phyloP scores from a whole-genome alignment of 768 basidiomycete species.

The Tylopilus cervinicoccineus region DNA sequence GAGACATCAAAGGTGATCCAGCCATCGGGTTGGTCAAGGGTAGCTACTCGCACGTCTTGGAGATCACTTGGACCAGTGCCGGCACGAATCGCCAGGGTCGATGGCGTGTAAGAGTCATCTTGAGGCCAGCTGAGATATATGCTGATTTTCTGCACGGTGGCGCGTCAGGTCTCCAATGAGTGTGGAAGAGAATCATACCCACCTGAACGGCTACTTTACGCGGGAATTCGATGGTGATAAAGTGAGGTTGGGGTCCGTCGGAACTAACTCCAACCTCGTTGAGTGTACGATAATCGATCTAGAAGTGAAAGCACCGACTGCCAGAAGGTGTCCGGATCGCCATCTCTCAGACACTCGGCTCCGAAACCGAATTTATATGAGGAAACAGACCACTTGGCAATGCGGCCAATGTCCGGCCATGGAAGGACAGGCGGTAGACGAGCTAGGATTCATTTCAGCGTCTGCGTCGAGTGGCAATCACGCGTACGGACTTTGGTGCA shows the following conservation, averaged over 20 bases:
- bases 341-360: constrained; percentile 85
- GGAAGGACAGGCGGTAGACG: constrained; percentile 50
- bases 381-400: constrained; percentile 95
- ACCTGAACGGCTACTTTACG: constrained; percentile 88
- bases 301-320: constrained; percentile 59
- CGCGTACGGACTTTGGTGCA: constrained; percentile 33
- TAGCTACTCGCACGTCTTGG: constrained; percentile 84
- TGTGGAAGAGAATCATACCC: neutral
- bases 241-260: constrained; percentile 96
- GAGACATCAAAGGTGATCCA: constrained; percentile 90
- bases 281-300: neutral
- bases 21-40: constrained; percentile 87
- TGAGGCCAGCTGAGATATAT: constrained; percentile 74
- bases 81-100: constrained; percentile 83
- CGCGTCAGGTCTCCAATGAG: constrained; percentile 1
- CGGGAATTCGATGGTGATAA: constrained; percentile 91
- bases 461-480: neutral
- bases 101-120: constrained; percentile 97
- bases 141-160: constrained; percentile 67
- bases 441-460: constrained; percentile 14
- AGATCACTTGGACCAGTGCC: constrained; percentile 90
- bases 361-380: constrained; percentile 97
- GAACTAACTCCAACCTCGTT: constrained; percentile 43
- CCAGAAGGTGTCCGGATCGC: constrained; percentile 93
- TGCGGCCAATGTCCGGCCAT: constrained; percentile 82